Evolutionary conservation across 2,329 filamentous ascomycete species (phyloP).

Genomic region (Penicillium sp.): DNA sequence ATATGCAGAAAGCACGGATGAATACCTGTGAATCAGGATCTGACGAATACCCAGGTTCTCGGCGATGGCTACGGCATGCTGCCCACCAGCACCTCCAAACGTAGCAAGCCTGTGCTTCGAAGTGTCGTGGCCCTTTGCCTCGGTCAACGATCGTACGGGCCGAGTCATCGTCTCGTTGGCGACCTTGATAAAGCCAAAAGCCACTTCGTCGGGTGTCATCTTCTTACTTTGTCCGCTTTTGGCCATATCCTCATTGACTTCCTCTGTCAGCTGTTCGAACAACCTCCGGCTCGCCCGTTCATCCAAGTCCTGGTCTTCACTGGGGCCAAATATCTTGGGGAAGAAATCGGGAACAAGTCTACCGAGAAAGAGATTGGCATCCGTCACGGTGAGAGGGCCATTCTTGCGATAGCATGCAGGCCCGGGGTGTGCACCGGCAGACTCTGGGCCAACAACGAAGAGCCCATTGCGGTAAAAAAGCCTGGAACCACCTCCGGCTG

Average conservation of each 20-base stretch:
- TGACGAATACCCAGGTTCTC: slow-evolving; percentile 74
- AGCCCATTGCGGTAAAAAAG: slow-evolving; percentile 29
- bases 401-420: slow-evolving; percentile 89
- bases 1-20: slow-evolving; percentile 83
- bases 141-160: slow-evolving; percentile 81
- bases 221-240: slow-evolving; percentile 33
- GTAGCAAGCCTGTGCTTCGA: slow-evolving; percentile 79
- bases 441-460: slow-evolving; percentile 86
- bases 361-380: slow-evolving; percentile 82
- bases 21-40: slow-evolving; percentile 80
- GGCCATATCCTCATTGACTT: slow-evolving; percentile 61
- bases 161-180: slow-evolving; percentile 89
- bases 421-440: slow-evolving; percentile 81
- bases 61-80: slow-evolving; percentile 88
- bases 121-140: slow-evolving; percentile 83
- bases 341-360: slow-evolving; percentile 84
- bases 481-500: slow-evolving; percentile 76
- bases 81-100: slow-evolving; percentile 84
- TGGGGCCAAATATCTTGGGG: slow-evolving; percentile 83
- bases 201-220: slow-evolving; percentile 76
- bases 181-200: slow-evolving; percentile 82
- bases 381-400: slow-evolving; percentile 85
- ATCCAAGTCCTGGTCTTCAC: slow-evolving; percentile 75
- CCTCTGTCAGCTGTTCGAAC: slow-evolving; percentile 67
- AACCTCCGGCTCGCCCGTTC: slow-evolving; percentile 64